phyloP scores from a whole-genome alignment of 176 grass and related monocot species.

The Aegilops longissima region DNA sequence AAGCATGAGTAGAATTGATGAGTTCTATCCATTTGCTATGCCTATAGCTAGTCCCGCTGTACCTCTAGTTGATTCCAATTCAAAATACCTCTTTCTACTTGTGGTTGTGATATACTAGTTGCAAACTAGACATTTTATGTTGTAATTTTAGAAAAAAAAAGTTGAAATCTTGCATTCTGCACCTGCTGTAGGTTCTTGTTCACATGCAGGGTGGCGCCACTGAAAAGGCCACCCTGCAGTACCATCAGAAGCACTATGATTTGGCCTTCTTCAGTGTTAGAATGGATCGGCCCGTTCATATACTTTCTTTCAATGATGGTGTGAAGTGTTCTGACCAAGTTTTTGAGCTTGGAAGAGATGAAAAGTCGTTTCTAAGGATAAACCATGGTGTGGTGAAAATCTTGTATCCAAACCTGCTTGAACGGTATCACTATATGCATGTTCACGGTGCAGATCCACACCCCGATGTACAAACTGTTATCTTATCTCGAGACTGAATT shows the following conservation, averaged over 20 bases:
- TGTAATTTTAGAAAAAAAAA: too few relatives aligned
- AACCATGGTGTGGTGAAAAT: not conserved
- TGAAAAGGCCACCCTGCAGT: not conserved
- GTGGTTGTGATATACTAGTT: not conserved
- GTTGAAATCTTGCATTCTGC: not conserved
- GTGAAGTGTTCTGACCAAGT: not conserved
- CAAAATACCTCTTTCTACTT: not conserved
- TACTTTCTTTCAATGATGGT: not conserved
- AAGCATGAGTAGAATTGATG: not conserved
- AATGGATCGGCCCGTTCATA: not conserved
- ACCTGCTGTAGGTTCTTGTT: not conserved
- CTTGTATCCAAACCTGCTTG: not conserved
- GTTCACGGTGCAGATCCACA: not conserved
- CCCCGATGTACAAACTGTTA: not conserved
- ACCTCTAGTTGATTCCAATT: not conserved
- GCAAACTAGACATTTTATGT: too few relatives aligned
- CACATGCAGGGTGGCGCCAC: not conserved
- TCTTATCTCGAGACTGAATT: not conserved
- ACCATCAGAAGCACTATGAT: slow-evolving; percentile 26
- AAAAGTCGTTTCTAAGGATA: not conserved
- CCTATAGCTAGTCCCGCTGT: not conserved
- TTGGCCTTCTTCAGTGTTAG: not conserved
- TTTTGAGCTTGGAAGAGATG: not conserved
- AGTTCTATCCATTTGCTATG: not conserved
- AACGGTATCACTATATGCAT: slow-evolving; percentile 6